A percentile compares a stretch with the other conserved stretches of the same genome.
These are phyloP conservation scores for Cercophora scortea DNA, from an alignment of 495 filamentous ascomycete genomes.

Conservation along the genomic window DNA sequence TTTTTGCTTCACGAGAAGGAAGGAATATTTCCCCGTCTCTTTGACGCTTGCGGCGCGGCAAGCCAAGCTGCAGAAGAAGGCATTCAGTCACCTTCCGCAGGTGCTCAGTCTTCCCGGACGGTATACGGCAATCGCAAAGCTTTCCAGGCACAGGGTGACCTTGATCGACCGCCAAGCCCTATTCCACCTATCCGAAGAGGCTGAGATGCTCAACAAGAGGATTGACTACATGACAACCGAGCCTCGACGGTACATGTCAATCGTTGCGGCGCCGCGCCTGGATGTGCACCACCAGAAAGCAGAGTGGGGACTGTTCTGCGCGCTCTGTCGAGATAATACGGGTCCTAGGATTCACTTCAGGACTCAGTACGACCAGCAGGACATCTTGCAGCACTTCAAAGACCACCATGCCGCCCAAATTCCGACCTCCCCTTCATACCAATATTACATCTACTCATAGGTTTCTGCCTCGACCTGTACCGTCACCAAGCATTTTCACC, in stretches of 20 bases:
- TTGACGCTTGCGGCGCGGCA: background rate
- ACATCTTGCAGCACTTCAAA: background rate
- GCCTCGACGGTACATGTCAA: conserved; percentile 1
- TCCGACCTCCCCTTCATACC: background rate
- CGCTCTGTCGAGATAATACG: background rate
- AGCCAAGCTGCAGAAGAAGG: background rate
- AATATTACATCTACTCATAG: too few species aligned
- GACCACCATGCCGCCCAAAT: background rate
- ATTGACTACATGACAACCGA: background rate
- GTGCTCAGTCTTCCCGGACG: background rate
- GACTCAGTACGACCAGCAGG: background rate
- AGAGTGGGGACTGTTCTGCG: background rate
- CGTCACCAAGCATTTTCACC: too few species aligned
- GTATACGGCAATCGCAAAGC: background rate
- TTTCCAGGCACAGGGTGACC: background rate
- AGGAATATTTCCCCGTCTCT: conserved; percentile 7
- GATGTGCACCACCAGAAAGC: background rate
- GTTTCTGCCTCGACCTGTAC: too few species aligned
- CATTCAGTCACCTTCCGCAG: background rate
- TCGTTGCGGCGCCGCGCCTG: background rate
- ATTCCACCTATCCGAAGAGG: background rate
- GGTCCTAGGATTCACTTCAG: background rate
- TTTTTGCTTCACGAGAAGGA: conserved; percentile 3
- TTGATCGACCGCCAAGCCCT: background rate
- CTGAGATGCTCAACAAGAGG: background rate